phyloP scores from a whole-genome alignment of 495 filamentous ascomycete species.

The Pseudevernia furfuracea region DNA sequence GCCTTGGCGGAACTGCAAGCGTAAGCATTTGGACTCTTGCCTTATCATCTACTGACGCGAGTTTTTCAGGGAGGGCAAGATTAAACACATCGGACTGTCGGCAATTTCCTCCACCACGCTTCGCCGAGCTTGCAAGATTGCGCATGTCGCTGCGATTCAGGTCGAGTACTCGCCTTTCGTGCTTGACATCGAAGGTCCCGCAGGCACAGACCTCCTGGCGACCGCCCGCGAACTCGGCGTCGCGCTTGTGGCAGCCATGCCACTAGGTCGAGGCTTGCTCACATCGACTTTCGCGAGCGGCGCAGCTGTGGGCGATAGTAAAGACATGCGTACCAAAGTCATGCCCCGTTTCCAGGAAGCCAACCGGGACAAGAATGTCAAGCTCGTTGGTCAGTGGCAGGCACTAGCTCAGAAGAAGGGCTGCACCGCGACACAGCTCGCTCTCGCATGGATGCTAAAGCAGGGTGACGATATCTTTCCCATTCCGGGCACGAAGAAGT shows the following conservation, averaged over 20 bases:
- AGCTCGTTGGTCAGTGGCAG: constrained; percentile 37
- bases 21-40: too few species aligned
- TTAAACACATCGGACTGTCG: constrained; percentile 48
- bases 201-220: constrained; percentile 41
- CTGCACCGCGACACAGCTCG: constrained; percentile 39
- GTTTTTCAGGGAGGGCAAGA: constrained; percentile 39
- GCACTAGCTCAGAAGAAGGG: constrained; percentile 41
- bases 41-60: too few species aligned
- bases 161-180: constrained; percentile 57
- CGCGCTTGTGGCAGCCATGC: constrained; percentile 53
- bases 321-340: too few species aligned
- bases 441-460: constrained; percentile 49
- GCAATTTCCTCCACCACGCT: constrained; percentile 48
- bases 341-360: constrained; percentile 44
- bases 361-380: constrained; percentile 46
- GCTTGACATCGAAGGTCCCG: constrained; percentile 48
- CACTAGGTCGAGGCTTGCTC: constrained; percentile 54
- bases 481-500: constrained; percentile 50
- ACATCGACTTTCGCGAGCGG: constrained; percentile 42
- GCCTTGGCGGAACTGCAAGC: too few species aligned
- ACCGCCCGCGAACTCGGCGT: constrained; percentile 56
- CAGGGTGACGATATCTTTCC: constrained; percentile 56
- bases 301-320: too few species aligned
- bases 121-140: constrained; percentile 51
- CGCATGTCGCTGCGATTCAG: constrained; percentile 53